Base-by-base conservation (phyloP, 257 asterid species). In the Fraxinus anomala region DNA sequence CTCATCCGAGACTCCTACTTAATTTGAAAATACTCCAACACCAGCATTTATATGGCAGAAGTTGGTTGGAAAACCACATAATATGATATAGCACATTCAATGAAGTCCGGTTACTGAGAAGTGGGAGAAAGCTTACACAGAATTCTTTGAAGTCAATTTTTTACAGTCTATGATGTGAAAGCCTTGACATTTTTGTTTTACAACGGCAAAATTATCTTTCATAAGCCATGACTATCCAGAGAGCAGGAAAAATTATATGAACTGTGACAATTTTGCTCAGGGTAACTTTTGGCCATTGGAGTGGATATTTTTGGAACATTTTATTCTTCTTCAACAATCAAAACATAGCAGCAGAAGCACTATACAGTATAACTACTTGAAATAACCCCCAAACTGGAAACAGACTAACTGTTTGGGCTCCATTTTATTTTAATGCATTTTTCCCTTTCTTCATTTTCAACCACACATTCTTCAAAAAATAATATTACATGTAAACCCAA, bases 11-110 rank as follows among this genome's bases (percentile, higher is more conserved):
- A 56, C 3, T 28, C 37, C 17, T 42, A 42, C 47, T 26, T 12
- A 3, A 47, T 28, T 37, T 73, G 68, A 73, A 23, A 49, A 44
- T 37, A 73, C 63, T 56, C 66, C 66, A 56, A 8, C 66, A 56
- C 26, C 26, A 56, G 66, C 28, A 56, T 56, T 56, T 56, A 26
- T n/a, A 56, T 1, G 28, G 24, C 65, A 54, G 65, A 54, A 54
- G 26, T n/a, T 54, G 3, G 65, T n/a, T 54, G 65, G 12, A 56
- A 39, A 56, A n/a, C 66, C 66, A 1, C 24, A 56, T 5, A 56
- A 17, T n/a, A 56, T 6, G 66, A 56, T 56, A n/a, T 12, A 42
- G 51, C 17, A 56, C 12, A 6, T 6, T n/a, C 13, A 56, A 56
- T 56, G 11, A 56, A 56, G 28, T 19, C 66, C 3, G 12, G 65